These are phyloP conservation scores for Leucocoprinus birnbaumii DNA, from an alignment of 768 basidiomycete species.

Conservation along the genomic window DNA sequence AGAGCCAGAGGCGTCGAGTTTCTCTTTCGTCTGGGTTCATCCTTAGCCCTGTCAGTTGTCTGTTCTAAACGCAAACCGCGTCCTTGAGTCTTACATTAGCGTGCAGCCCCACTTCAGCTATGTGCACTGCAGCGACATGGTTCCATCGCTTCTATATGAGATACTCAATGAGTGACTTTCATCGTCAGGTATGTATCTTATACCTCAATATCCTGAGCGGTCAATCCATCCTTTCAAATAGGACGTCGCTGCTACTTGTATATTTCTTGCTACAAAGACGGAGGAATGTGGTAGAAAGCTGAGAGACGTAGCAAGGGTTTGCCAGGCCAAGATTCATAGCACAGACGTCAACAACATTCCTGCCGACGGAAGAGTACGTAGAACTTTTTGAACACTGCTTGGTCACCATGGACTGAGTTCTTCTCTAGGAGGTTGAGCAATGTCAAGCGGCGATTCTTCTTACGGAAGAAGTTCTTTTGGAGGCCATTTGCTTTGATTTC, in stretches of 20 bases:
- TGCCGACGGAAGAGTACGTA: constrained; percentile 61
- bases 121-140: constrained; percentile 88
- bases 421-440: constrained; percentile 67
- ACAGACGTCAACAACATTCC: constrained; percentile 53
- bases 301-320: constrained; percentile 78
- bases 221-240: constrained; percentile 25
- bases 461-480: constrained; percentile 76
- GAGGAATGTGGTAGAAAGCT: constrained; percentile 88
- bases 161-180: constrained; percentile 78
- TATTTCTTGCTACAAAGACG: constrained; percentile 89
- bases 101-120: constrained; percentile 72
- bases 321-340: constrained; percentile 62
- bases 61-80: constrained; percentile 11
- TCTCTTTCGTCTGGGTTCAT: constrained; percentile 77
- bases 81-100: constrained; percentile 11
- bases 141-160: constrained; percentile 93
- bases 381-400: not conserved
- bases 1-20: constrained; percentile 83
- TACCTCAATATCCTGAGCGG: constrained; percentile 12
- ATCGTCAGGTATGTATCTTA: constrained; percentile 57
- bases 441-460: constrained; percentile 66
- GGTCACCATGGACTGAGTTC: not conserved
- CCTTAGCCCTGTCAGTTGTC: constrained; percentile 66
- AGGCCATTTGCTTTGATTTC: constrained; percentile 86
- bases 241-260: constrained; percentile 84